Conservation (phyloP, 2,329 filamentous ascomycete species). For the Botrytis medusae region DNA sequence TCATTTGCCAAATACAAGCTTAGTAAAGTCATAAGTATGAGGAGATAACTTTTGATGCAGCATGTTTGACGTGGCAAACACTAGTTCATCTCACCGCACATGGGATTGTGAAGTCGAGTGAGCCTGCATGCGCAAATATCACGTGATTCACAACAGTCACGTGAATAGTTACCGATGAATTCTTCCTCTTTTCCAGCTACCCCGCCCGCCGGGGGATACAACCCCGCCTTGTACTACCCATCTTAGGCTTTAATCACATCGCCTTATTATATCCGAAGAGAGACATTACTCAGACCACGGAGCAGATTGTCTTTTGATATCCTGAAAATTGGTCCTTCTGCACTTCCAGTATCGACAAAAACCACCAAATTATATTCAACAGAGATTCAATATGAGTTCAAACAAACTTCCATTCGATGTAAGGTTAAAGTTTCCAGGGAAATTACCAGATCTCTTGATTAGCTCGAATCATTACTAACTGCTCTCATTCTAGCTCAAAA, state of each 20-base stretch:
- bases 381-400: background rate
- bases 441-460: background rate
- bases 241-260: background rate
- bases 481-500: slow-evolving; percentile 47
- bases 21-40: too few species aligned
- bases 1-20: background rate
- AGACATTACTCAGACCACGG: background rate
- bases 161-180: background rate
- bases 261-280: background rate
- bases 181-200: background rate
- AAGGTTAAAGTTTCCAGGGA: background rate
- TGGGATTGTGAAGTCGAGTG: background rate
- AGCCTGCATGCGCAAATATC: background rate
- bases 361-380: background rate
- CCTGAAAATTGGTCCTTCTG: background rate
- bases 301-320: background rate
- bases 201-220: background rate
- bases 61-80: background rate
- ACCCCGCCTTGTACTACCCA: background rate
- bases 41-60: background rate
- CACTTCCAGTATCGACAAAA: background rate
- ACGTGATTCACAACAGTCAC: background rate
- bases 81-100: background rate
- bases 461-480: slow-evolving; percentile 13
- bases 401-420: slow-evolving; percentile 33